Conservation (phyloP, 345 rosid species). For the Syzygium jambos region DNA sequence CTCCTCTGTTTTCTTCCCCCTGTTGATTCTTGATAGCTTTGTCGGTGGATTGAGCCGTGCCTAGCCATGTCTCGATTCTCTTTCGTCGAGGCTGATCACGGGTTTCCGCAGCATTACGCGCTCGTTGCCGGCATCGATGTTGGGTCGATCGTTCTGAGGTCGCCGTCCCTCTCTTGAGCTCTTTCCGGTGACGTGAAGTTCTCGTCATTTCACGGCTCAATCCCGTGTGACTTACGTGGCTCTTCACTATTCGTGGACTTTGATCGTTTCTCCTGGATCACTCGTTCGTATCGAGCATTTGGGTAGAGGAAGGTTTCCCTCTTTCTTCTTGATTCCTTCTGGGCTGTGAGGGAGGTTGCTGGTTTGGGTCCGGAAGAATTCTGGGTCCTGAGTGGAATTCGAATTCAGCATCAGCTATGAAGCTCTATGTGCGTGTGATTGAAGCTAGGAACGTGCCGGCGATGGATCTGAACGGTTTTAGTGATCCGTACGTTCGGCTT, state of each 20-base stretch:
- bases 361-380: neutral
- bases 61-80: neutral
- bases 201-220: neutral
- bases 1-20: neutral
- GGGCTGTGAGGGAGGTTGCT: neutral
- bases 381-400: neutral
- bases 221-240: neutral
- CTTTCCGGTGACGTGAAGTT: neutral
- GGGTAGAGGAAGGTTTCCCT: neutral
- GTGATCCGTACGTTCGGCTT: conserved; percentile 88
- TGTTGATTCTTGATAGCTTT: neutral
- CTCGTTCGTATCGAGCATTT: neutral
- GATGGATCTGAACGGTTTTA: conserved; percentile 79
- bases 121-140: neutral
- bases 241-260: neutral
- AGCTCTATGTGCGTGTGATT: conserved; percentile 59
- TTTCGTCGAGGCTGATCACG: neutral
- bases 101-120: neutral
- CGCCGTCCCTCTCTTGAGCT: neutral
- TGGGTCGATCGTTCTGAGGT: neutral
- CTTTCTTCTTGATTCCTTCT: neutral
- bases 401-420: conserved; percentile 26
- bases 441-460: conserved; percentile 88
- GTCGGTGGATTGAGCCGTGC: neutral
- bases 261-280: neutral